Evolutionary conservation across 345 rosid species (phyloP).

Genomic region (Gossypium anomalum): DNA sequence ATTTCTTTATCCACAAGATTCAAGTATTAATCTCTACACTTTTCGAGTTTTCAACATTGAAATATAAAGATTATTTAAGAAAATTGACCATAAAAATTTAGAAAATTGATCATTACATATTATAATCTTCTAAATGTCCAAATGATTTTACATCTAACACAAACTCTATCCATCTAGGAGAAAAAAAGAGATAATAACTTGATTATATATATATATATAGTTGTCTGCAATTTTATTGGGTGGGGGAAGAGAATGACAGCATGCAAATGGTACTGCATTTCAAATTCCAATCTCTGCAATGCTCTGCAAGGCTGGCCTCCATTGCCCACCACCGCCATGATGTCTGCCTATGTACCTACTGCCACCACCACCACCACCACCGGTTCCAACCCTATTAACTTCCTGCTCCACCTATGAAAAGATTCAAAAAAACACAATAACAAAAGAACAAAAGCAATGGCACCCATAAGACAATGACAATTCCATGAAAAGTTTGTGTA

Average conservation of each 20-base stretch:
- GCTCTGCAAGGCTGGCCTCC: constrained; percentile 89
- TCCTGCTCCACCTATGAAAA: constrained; percentile 33
- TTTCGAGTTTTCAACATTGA: too few species aligned
- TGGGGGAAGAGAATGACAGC: neutral
- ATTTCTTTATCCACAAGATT: too few species aligned
- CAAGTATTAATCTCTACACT: too few species aligned
- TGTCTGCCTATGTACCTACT: constrained; percentile 31
- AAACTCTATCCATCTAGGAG: neutral
- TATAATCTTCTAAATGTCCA: neutral
- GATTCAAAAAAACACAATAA: neutral
- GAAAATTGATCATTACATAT: neutral
- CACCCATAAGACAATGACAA: constrained; percentile 10
- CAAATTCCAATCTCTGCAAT: constrained; percentile 66
- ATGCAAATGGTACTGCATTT: neutral
- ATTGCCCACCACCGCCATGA: constrained; percentile 41
- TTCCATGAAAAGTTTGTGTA: neutral
- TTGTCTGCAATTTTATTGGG: neutral
- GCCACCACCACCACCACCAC: constrained; percentile 2
- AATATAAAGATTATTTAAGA: too few species aligned
- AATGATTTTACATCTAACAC: neutral
- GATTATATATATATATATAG: neutral
- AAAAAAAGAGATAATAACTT: too few species aligned
- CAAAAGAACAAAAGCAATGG: neutral
- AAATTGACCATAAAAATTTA: too few species aligned
- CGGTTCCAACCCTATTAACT: constrained; percentile 23